phyloP scores from a whole-genome alignment of 2,329 filamentous ascomycete genomes.

The Colletotrichum sojae region DNA sequence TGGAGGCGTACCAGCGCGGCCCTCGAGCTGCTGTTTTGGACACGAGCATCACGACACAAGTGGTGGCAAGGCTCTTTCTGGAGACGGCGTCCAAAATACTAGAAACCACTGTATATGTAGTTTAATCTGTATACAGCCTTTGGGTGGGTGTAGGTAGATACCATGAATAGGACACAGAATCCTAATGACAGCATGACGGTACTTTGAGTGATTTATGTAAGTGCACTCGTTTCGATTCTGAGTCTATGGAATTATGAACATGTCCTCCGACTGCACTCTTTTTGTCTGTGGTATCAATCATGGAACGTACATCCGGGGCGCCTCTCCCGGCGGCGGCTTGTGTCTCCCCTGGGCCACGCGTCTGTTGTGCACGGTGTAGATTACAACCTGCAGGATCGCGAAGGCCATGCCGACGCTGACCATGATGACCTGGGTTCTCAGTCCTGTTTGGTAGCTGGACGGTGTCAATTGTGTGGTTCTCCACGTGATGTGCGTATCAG shows the following conservation, averaged over 20 bases:
- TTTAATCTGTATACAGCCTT: constrained; percentile 37
- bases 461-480: background rate
- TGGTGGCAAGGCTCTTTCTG: constrained; percentile 1
- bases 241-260: background rate
- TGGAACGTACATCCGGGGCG: constrained; percentile 39
- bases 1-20: constrained; percentile 20
- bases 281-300: too few relatives aligned
- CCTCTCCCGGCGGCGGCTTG: constrained; percentile 34
- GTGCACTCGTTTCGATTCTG: too few relatives aligned
- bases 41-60: constrained; percentile 7
- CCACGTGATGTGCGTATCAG: too few relatives aligned
- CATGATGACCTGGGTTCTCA: constrained; percentile 62
- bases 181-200: constrained; percentile 22
- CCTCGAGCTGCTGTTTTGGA: constrained; percentile 4
- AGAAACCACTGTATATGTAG: constrained; percentile 39
- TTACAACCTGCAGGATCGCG: constrained; percentile 53
- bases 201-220: background rate
- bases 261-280: too few relatives aligned
- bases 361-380: constrained; percentile 56
- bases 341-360: constrained; percentile 44
- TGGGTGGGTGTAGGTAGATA: constrained; percentile 26
- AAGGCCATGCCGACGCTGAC: constrained; percentile 57
- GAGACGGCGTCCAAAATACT: constrained; percentile 18
- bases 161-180: constrained; percentile 35
- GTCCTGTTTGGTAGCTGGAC: constrained; percentile 57